These are phyloP conservation scores for Odontarrhena argentea DNA, from an alignment of 345 rosid species.

Conservation along the genomic window DNA sequence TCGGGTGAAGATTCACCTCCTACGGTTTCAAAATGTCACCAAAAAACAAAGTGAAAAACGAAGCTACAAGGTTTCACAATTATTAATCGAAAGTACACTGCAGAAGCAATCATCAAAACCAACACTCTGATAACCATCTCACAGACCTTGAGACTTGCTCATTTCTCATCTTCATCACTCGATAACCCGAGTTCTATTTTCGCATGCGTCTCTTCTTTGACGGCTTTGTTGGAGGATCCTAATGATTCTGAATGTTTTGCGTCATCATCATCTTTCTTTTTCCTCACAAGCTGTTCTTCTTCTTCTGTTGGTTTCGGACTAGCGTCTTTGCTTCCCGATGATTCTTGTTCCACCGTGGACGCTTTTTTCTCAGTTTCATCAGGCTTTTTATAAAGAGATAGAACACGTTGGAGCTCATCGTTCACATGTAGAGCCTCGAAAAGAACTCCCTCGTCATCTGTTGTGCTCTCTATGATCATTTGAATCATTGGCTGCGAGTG, in stretches of 20 bases:
- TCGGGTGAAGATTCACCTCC: conserved; percentile 28
- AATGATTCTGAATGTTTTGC: conserved; percentile 30
- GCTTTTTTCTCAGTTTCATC: conserved; percentile 28
- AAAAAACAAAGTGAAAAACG: not conserved
- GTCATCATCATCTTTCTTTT: not conserved
- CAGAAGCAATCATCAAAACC: conserved; percentile 18
- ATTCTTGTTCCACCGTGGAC: conserved; percentile 32
- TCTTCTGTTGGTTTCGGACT: conserved; percentile 29
- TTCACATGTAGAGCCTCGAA: conserved; percentile 79
- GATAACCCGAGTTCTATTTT: conserved; percentile 44
- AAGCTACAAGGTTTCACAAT: conserved; percentile 23
- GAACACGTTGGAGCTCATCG: conserved; percentile 67
- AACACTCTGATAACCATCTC: conserved; percentile 23
- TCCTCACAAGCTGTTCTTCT: conserved; percentile 15
- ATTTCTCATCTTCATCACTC: conserved; percentile 44
- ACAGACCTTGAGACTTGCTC: not conserved
- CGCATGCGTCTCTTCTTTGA: conserved; percentile 28
- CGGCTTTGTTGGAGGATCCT: conserved; percentile 20
- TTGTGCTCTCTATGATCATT: conserved; percentile 71
- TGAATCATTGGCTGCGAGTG: conserved; percentile 67
- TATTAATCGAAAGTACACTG: conserved; percentile 6
- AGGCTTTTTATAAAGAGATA: conserved; percentile 38
- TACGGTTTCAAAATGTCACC: conserved; percentile 2
- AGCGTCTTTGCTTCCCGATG: conserved; percentile 35
- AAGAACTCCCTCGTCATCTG: conserved; percentile 67